These are phyloP conservation scores for Blastocystis sp. DNA, from an alignment of 352 stramenopile genomes.

Conservation along the genomic window DNA sequence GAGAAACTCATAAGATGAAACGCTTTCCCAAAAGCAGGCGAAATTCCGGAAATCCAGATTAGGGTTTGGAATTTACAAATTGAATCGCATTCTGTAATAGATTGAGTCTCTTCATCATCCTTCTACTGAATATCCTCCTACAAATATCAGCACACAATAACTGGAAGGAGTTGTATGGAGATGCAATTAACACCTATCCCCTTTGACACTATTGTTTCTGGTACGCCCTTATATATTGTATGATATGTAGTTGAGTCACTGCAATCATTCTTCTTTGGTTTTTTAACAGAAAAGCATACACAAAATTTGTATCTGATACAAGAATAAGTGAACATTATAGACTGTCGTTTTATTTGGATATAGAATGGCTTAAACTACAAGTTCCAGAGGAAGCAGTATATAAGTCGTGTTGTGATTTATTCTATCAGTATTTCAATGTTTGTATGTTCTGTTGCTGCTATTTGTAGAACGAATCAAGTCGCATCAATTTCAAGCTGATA, in stretches of 20 bases:
- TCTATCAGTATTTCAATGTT: constrained; percentile 3
- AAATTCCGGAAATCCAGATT: background rate
- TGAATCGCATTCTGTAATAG: too few relatives aligned
- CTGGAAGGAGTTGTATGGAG: background rate
- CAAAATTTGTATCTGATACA: background rate
- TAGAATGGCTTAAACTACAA: background rate
- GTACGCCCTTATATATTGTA: background rate
- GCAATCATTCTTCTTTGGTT: constrained; percentile 16
- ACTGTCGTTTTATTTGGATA: constrained; percentile 26
- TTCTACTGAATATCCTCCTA: too few relatives aligned
- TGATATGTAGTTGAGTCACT: constrained; percentile 19
- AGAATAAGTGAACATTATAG: background rate
- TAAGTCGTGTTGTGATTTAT: background rate
- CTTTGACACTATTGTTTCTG: background rate
- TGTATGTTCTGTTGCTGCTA: background rate
- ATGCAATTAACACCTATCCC: constrained; percentile 45
- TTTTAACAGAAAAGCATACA: constrained; percentile 29
- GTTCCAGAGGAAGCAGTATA: background rate
- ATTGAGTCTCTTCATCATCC: too few relatives aligned
- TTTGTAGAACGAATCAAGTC: background rate
- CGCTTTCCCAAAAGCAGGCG: background rate
- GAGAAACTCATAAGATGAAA: constrained; percentile 16
- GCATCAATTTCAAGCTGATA: constrained; percentile 3
- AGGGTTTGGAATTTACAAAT: too few relatives aligned
- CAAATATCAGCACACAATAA: background rate